Percentiles rank a stretch among this genome's conserved stretches.
phyloP scores from a whole-genome alignment of 345 rosid genomes.

The Microthlaspi erraticum region DNA sequence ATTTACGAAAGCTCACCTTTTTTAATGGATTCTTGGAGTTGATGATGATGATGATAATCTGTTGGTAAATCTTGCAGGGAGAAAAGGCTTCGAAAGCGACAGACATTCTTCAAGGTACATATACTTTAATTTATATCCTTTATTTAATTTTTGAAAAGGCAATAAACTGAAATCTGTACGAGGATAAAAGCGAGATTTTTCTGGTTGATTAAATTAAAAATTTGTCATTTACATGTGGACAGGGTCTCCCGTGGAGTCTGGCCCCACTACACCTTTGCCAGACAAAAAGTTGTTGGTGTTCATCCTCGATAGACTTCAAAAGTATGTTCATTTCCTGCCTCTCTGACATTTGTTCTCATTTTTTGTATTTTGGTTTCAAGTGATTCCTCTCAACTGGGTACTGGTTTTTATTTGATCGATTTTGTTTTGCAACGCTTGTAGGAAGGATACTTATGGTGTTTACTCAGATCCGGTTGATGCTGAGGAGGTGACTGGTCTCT shows the following conservation, averaged over 20 bases:
- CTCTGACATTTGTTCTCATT: conserved; percentile 36
- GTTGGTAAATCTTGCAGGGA: conserved; percentile 62
- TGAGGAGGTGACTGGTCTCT: conserved; percentile 60
- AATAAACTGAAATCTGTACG: conserved; percentile 42
- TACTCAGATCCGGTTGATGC: conserved; percentile 96
- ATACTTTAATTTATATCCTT: conserved; percentile 10
- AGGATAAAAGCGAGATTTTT: conserved; percentile 39
- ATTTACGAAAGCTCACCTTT: conserved; percentile 16
- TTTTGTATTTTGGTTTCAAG: conserved; percentile 17
- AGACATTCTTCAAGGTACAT: conserved; percentile 75
- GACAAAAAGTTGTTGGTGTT: conserved; percentile 97
- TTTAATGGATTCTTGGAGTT: conserved; percentile 34
- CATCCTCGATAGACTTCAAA: conserved; percentile 99
- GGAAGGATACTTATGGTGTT: conserved; percentile 96
- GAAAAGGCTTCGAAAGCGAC: conserved; percentile 86
- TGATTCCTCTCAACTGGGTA: conserved; percentile 29
- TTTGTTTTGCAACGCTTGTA: conserved; percentile 44
- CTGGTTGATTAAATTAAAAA: conserved; percentile 41
- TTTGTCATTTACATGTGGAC: conserved; percentile 59
- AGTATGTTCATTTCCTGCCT: conserved; percentile 55
- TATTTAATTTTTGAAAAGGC: conserved; percentile 54
- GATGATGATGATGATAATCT: conserved; percentile 42
- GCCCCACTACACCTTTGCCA: conserved; percentile 97
- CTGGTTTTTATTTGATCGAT: conserved; percentile 33
- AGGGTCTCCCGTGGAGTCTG: conserved; percentile 82